Evolutionary conservation across 805 yeast genomes (phyloP).

Genomic region (Wickerhamomyces chaumierensis): DNA sequence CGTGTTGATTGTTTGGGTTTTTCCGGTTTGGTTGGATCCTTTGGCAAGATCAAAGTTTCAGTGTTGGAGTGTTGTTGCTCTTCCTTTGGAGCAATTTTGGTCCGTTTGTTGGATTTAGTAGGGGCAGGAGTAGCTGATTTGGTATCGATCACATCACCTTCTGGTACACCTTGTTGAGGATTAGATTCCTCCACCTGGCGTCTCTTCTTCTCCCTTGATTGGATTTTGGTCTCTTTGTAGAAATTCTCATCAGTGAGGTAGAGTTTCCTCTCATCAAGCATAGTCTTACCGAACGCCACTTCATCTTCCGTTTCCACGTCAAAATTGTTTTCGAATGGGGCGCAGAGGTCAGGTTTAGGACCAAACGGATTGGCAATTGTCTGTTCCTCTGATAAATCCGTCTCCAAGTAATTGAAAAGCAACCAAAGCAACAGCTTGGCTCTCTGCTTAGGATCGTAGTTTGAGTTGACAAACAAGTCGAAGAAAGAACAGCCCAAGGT

Average conservation of each 20-base stretch:
- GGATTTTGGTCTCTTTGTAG: slow-evolving; percentile 1
- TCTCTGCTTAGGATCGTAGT: slow-evolving; percentile 51
- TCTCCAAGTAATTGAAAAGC: slow-evolving; percentile 69
- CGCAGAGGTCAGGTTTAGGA: slow-evolving; percentile 23
- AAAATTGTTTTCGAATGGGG: slow-evolving; percentile 16
- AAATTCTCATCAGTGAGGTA: slow-evolving; percentile 20
- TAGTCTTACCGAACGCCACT: slow-evolving; percentile 28
- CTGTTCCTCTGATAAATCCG: slow-evolving; percentile 44
- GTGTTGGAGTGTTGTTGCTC: too few species aligned
- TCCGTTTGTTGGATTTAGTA: background rate
- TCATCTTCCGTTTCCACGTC: slow-evolving; percentile 35
- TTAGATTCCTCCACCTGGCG: background rate
- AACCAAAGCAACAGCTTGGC: slow-evolving; percentile 76
- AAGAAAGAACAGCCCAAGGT: slow-evolving; percentile 39
- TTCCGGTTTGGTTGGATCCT: too few species aligned
- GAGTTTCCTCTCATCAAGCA: slow-evolving; percentile 25
- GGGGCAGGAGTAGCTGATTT: background rate
- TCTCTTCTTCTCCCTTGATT: background rate
- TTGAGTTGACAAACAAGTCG: slow-evolving; percentile 60
- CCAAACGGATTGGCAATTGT: slow-evolving; percentile 46
- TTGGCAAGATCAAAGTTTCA: too few species aligned
- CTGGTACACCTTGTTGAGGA: background rate
- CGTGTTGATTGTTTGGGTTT: too few species aligned
- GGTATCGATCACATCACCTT: slow-evolving; percentile 3
- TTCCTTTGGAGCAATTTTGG: background rate